A percentile compares a stretch with the other conserved stretches of the same genome.
phyloP scores from a whole-genome alignment of 164 flowering plant species.

The Macadamia integrifolia region DNA sequence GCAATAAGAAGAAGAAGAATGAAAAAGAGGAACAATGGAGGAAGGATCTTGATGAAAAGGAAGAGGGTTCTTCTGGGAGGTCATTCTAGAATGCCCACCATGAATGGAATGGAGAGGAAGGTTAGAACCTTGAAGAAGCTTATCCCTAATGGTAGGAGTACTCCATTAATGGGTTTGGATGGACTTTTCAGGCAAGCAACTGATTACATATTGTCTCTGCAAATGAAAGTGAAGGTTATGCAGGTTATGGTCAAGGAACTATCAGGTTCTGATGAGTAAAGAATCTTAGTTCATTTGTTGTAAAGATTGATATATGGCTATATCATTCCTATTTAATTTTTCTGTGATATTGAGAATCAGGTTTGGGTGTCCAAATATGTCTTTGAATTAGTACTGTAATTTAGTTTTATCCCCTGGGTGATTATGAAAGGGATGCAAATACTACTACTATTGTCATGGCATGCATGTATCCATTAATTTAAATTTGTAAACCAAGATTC shows the following conservation, averaged over 20 bases:
- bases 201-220: slow-evolving; percentile 56
- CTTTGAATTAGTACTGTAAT: neutral
- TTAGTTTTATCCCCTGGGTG: neutral
- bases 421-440: neutral
- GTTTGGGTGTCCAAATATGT: neutral
- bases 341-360: neutral
- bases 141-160: slow-evolving; percentile 37
- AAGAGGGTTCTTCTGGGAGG: slow-evolving; percentile 17
- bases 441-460: no score
- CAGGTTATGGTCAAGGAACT: slow-evolving; percentile 44
- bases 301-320: neutral
- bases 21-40: slow-evolving; percentile 7
- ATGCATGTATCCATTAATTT: no score
- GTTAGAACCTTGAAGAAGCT: slow-evolving; percentile 54
- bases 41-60: slow-evolving; percentile 9
- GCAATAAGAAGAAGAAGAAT: slow-evolving; percentile 12
- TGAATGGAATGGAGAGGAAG: slow-evolving; percentile 27
- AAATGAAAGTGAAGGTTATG: slow-evolving; percentile 66
- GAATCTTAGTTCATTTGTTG: neutral
- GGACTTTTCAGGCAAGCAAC: slow-evolving; percentile 69
- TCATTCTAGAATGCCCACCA: slow-evolving; percentile 21
- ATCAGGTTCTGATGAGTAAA: slow-evolving; percentile 7
- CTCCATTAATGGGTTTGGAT: slow-evolving; percentile 36
- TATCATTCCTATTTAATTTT: neutral
- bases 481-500: no score